Base-by-base conservation (phyloP, 208 protist genomes). In the Trypanosoma avium region DNA sequence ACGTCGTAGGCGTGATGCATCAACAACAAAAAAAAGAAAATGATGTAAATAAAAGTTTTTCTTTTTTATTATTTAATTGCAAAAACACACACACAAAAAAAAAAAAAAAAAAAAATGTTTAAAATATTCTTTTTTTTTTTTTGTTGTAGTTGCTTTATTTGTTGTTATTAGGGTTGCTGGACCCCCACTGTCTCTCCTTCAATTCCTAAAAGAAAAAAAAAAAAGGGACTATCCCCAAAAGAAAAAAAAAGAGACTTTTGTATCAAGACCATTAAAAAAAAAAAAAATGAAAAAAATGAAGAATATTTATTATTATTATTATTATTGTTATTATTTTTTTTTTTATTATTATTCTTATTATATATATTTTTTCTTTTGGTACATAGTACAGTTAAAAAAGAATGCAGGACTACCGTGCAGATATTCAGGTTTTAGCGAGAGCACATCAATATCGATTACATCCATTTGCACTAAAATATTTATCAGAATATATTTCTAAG, bases 371-470 rank as follows among this genome's bases (percentile, higher is more conserved):
- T 50, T 24, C 12, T 35, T 60, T 60, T n/a, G 19, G 29, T 47
- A 35, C 26, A 53, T n/a, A 67, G 48, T 63, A 59, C 27, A 55
- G 55, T 12, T 19, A 47, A 29, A 3, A 9, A n/a, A 46, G 7
- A n/a, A 88, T 91, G 81, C 61, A 67, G n/a, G 80, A 87, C 13
- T 73, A 75, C 27, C 73, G 74, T 27, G 45, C 48, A 8, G 74
- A 88, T n/a, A 88, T 95, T 62, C 79, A 83, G 57, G 38, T 67
- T 22, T 75, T 89, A 27, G 89, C 89, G 8, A 58, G 80, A 33
- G 84, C 81, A 10, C 75, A 89, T 64, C 81, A 93, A 67, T 95
- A 87, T 53, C 67, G 80, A 13, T 59, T 95, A 45, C 83, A 93
- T 61, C 89, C 89, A 1, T 75, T 77, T n/a, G 89, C 89, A 0